phyloP scores from a whole-genome alignment of 495 filamentous ascomycete species.

The Penicillium tannophilum region DNA sequence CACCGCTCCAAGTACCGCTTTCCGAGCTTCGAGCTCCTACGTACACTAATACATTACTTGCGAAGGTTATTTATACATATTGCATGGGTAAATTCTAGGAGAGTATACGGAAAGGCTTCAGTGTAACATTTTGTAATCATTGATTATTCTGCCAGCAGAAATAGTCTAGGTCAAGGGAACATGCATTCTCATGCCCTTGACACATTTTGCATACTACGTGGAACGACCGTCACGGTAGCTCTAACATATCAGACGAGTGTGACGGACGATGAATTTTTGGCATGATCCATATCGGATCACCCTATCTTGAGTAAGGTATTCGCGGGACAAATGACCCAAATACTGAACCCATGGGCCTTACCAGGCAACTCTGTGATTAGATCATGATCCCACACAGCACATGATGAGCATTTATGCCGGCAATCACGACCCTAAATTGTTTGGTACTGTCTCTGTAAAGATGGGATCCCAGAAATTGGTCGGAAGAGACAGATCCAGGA shows the following conservation, averaged over 20 bases:
- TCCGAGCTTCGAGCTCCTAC: neutral
- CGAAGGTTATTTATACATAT: too few relatives aligned
- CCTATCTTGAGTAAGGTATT: neutral
- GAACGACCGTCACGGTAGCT: neutral
- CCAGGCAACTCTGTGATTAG: neutral
- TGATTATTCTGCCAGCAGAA: neutral
- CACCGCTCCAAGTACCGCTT: neutral
- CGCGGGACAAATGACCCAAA: neutral
- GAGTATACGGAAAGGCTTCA: neutral
- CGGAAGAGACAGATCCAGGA: conserved; percentile 43
- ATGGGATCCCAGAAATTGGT: conserved; percentile 50
- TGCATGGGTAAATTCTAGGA: too few relatives aligned
- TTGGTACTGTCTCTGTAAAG: conserved; percentile 28
- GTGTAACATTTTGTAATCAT: neutral
- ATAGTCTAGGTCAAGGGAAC: neutral
- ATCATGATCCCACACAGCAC: neutral
- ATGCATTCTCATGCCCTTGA: neutral
- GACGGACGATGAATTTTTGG: neutral
- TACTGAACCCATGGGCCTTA: neutral
- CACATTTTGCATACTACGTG: neutral
- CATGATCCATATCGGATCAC: neutral
- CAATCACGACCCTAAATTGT: neutral
- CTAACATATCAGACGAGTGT: neutral
- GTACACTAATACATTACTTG: too few relatives aligned
- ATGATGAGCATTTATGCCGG: neutral